Base-by-base conservation (phyloP, 768 basidiomycete species). In the Mycena haematopus region DNA sequence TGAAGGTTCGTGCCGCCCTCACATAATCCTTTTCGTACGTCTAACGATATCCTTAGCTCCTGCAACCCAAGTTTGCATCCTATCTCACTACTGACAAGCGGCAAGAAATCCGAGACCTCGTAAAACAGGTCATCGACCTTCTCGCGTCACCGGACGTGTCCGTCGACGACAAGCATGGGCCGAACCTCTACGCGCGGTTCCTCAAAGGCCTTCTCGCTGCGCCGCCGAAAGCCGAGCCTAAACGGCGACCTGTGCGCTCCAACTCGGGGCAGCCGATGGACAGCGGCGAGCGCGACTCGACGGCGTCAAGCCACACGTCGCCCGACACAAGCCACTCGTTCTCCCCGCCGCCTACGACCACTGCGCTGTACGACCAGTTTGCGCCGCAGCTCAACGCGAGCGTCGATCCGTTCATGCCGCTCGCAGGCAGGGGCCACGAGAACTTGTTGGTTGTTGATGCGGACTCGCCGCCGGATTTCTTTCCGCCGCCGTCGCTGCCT, bases 111-210 rank as follows among this genome's bases (percentile, higher is more conserved):
- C 84, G 85, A 22, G 71, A 73, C 0, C 77, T 86, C 24, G 90
- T 95, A 0, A 85, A 88, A 69, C 80, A 81, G 58, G 85, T 90
- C 60, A 82, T 89, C 49, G 81, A 90, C 62, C 80, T 92, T 1
- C 81, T 94, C 5, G 83, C 84, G 3, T 86, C 87, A 0, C 82
- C 89, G 7, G 86, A 88, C 57, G 84, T 94, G 19, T 87, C 88
- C 21, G 82, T 94, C 61, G 93, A 95, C 74, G 88, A 91, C 27
- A 86, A 87, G 19, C 92, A 94, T 70, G 90, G 89, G 0, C 92
- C 92, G 1, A 89, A 86, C 71, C 77, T 93, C 6, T 93, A 92
- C 72, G 85, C 92, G 0, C 87, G 85, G 51, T 94, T 94, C 82
- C 79, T 95, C 49, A 84, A 84, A 46, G 86, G 87, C 36, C 80